Conservation (phyloP, 345 rosid genomes). For the Aquilaria malaccensis region DNA sequence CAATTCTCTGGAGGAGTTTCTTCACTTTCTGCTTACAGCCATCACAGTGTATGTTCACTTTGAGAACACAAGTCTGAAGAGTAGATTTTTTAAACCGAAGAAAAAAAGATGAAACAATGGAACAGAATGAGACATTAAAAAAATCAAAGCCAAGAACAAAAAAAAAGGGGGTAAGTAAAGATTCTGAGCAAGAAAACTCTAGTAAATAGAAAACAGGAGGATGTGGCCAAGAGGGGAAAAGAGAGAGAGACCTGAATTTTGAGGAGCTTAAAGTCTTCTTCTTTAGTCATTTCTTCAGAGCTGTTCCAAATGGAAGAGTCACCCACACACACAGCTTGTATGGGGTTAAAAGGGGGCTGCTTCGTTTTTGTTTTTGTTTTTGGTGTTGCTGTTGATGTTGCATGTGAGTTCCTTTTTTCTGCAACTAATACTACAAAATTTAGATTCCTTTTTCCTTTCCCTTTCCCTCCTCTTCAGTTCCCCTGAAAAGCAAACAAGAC, state of each 20-base stretch:
- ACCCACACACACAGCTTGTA: conserved; percentile 19
- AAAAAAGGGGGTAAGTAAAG: background rate
- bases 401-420: conserved; percentile 10
- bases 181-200: conserved; percentile 8
- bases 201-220: conserved; percentile 2
- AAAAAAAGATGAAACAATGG: background rate
- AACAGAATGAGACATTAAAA: background rate
- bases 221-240: conserved; percentile 9
- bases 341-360: background rate
- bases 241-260: conserved; percentile 62
- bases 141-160: background rate
- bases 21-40: conserved; percentile 85
- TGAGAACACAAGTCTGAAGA: conserved; percentile 59
- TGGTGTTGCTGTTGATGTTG: background rate
- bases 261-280: conserved; percentile 81
- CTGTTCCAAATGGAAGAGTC: conserved; percentile 21
- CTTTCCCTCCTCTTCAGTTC: conserved; percentile 3
- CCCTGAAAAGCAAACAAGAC: conserved; percentile 17
- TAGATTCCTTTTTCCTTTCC: conserved; percentile 2
- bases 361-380: no score
- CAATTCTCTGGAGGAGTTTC: conserved; percentile 78
- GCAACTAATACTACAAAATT: background rate
- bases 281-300: conserved; percentile 60
- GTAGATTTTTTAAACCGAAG: background rate
- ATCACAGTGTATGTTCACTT: conserved; percentile 78